Conservation (phyloP, 2,329 filamentous ascomycete species). For the Scleromitrula shiraiana region DNA sequence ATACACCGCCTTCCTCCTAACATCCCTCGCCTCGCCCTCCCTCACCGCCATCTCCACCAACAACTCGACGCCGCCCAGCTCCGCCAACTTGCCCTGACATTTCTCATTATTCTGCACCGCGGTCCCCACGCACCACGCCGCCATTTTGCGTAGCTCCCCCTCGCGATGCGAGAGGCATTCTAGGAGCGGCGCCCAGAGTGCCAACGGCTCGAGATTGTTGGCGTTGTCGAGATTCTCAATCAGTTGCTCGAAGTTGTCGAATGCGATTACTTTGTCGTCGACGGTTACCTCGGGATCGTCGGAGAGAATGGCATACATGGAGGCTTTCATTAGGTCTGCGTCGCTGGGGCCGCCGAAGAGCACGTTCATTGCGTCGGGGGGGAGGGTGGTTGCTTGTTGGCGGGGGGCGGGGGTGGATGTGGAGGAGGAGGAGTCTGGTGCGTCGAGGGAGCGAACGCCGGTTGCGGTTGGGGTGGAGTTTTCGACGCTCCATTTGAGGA, state of each 20-base stretch:
- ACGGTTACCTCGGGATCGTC: constrained; percentile 53
- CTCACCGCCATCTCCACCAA: constrained; percentile 59
- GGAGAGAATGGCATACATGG: constrained; percentile 69
- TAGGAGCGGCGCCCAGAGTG: constrained; percentile 76
- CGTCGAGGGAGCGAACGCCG: constrained; percentile 46
- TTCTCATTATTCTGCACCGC: constrained; percentile 93
- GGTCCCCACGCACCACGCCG: constrained; percentile 90
- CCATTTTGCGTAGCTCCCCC: constrained; percentile 68
- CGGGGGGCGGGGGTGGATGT: constrained; percentile 21
- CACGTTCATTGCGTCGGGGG: constrained; percentile 61
- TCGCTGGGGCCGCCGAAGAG: constrained; percentile 82
- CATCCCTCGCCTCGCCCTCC: constrained; percentile 50
- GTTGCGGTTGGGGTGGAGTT: constrained; percentile 41
- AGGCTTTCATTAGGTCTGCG: constrained; percentile 81
- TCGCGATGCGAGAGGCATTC: constrained; percentile 60
- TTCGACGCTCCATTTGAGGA: constrained; percentile 41
- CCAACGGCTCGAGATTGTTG: constrained; percentile 77
- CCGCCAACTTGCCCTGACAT: constrained; percentile 64
- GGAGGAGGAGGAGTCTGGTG: too few relatives aligned
- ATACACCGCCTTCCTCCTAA: constrained; percentile 80
- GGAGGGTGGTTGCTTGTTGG: constrained; percentile 39
- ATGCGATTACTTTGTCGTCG: constrained; percentile 72
- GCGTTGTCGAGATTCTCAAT: constrained; percentile 93
- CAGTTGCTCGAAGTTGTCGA: constrained; percentile 92
- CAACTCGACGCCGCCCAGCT: constrained; percentile 58